Evolutionary conservation across 306 rosid species (phyloP).

Genomic region (Macrotyloma uniflorum): DNA sequence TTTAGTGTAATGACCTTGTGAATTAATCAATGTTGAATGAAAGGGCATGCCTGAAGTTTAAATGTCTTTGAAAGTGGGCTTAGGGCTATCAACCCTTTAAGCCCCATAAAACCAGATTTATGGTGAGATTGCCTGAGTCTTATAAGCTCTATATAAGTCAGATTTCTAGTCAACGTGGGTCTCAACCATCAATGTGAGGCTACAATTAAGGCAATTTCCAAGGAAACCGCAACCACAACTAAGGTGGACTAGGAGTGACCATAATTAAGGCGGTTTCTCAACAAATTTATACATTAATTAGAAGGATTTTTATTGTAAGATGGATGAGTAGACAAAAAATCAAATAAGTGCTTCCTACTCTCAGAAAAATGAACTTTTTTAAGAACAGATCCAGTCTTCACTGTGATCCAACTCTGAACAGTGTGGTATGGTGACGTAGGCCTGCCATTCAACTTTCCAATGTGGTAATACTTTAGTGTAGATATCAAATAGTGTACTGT

Average conservation of each 20-base stretch:
- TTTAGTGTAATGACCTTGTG: too few species aligned
- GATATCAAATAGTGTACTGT: not conserved
- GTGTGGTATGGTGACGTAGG: not conserved
- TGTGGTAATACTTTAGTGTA: not conserved
- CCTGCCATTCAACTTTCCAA: not conserved
- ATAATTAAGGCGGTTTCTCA: not conserved
- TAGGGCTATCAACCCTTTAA: too few species aligned
- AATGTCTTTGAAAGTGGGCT: not conserved
- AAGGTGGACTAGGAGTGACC: not conserved
- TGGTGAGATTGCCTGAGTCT: too few species aligned
- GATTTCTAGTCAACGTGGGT: too few species aligned
- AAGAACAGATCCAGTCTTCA: not conserved
- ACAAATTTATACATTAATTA: not conserved
- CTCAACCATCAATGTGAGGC: too few species aligned
- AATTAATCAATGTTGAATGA: not conserved
- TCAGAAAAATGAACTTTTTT: not conserved
- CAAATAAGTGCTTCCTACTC: not conserved
- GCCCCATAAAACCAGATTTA: too few species aligned
- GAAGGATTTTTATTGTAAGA: not conserved
- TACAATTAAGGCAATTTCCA: too few species aligned
- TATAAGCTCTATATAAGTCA: too few species aligned
- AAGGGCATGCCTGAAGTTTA: slow-evolving; percentile 5
- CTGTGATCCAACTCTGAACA: not conserved
- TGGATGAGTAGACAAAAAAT: not conserved
- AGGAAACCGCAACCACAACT: not conserved